phyloP scores from a whole-genome alignment of 2,329 filamentous ascomycete species.

The Aplosporella prunicola region DNA sequence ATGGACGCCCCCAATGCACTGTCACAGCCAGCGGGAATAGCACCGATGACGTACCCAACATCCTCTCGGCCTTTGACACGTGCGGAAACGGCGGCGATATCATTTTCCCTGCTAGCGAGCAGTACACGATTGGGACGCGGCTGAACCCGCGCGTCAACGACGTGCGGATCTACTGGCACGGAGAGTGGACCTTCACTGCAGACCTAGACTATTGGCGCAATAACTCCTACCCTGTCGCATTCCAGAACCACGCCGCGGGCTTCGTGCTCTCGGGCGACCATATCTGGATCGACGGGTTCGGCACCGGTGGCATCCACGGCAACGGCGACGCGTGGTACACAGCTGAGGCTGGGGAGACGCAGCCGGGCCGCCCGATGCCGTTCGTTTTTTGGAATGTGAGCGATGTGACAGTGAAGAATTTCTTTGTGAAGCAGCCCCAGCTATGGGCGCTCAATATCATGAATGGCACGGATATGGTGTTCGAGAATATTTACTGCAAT shows the following conservation, averaged over 20 bases:
- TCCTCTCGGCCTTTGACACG: conserved; percentile 31
- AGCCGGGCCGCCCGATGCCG: conserved; percentile 46
- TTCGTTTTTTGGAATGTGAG: conserved; percentile 51
- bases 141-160: conserved; percentile 43
- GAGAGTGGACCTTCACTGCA: conserved; percentile 43
- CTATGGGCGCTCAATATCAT: conserved; percentile 50
- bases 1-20: conserved; percentile 24
- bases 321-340: conserved; percentile 48
- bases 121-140: conserved; percentile 42
- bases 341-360: conserved; percentile 35
- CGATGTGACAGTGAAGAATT: conserved; percentile 45
- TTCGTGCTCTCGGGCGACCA: conserved; percentile 42
- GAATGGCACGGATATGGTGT: conserved; percentile 46
- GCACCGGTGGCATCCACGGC: conserved; percentile 45
- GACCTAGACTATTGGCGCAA: conserved; percentile 47
- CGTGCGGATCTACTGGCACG: conserved; percentile 45
- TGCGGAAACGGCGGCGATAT: conserved; percentile 37
- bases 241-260: conserved; percentile 48
- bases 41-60: conserved; percentile 32
- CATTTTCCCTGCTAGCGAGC: conserved; percentile 41
- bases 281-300: conserved; percentile 44
- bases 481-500: conserved; percentile 44
- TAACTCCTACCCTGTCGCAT: conserved; percentile 43
- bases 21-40: conserved; percentile 31
- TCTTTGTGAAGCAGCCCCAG: conserved; percentile 42